Conservation (phyloP, 2,329 filamentous ascomycete genomes). For the Curvularia verruculosa region DNA sequence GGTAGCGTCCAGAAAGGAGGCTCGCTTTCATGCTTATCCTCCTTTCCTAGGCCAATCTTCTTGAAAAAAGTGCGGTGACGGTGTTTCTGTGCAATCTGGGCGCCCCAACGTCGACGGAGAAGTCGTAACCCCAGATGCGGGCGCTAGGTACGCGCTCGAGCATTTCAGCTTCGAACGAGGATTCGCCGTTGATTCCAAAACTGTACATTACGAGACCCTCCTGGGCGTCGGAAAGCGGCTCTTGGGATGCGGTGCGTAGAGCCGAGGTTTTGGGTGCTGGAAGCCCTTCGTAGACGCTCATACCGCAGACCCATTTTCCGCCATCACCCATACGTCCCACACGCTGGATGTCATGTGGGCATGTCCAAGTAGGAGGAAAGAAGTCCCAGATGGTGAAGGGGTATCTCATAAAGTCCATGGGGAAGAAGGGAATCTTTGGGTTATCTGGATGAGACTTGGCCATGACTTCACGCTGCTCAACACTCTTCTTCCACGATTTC, state of each 20-base stretch:
- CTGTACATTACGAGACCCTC: slow-evolving; percentile 41
- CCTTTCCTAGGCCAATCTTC: slow-evolving; percentile 37
- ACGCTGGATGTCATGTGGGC: slow-evolving; percentile 43
- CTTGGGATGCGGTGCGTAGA: slow-evolving; percentile 20
- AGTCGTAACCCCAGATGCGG: slow-evolving; percentile 44
- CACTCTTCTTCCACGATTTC: slow-evolving; percentile 38
- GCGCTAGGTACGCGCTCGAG: slow-evolving; percentile 41
- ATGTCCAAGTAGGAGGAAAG: slow-evolving; percentile 43
- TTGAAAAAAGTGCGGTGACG: slow-evolving; percentile 39
- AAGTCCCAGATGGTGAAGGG: slow-evolving; percentile 45
- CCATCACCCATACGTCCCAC: slow-evolving; percentile 42
- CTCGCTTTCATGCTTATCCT: slow-evolving; percentile 26
- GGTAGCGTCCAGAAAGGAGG: slow-evolving; percentile 41
- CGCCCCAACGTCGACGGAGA: slow-evolving; percentile 40
- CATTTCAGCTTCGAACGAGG: slow-evolving; percentile 45
- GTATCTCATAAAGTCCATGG: slow-evolving; percentile 39
- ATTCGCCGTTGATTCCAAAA: slow-evolving; percentile 45
- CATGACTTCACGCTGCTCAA: slow-evolving; percentile 37
- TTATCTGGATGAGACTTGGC: slow-evolving; percentile 34
- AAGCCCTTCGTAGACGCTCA: slow-evolving; percentile 41
- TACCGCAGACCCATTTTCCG: slow-evolving; percentile 46
- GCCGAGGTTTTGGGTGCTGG: slow-evolving; percentile 22
- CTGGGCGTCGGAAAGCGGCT: slow-evolving; percentile 17
- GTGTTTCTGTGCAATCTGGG: slow-evolving; percentile 31
- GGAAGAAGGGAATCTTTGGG: slow-evolving; percentile 41